These are phyloP conservation scores for Pleurotus djamor DNA, from an alignment of 768 basidiomycete genomes.

Conservation along the genomic window DNA sequence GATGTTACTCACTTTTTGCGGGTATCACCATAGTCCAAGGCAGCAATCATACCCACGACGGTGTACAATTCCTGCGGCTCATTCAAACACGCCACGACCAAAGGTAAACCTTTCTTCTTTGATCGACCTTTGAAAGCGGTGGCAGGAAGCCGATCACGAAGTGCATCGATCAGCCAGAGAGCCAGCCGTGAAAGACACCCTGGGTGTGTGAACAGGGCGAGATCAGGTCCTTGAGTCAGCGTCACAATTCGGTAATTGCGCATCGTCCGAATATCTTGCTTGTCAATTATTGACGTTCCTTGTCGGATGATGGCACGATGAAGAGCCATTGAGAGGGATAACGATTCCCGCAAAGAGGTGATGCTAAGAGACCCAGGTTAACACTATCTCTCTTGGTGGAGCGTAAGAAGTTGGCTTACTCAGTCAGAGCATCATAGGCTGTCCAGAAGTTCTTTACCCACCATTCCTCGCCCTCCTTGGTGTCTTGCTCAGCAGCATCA, in stretches of 20 bases:
- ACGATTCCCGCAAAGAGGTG: constrained; percentile 65
- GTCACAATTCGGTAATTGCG: constrained; percentile 88
- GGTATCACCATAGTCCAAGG: constrained; percentile 87
- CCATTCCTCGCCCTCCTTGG: constrained; percentile 58
- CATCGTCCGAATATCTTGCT: constrained; percentile 87
- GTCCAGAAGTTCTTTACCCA: constrained; percentile 95
- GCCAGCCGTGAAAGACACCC: constrained; percentile 88
- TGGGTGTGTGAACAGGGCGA: constrained; percentile 89
- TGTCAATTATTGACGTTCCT: constrained; percentile 96
- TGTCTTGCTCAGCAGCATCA: constrained; percentile 28
- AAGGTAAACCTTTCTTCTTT: constrained; percentile 75
- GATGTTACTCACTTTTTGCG: constrained; percentile 74
- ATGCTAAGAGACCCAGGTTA: constrained; percentile 45
- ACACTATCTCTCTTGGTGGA: background rate
- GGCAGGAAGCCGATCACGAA: constrained; percentile 72
- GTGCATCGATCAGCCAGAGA: constrained; percentile 91
- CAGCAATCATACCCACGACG: constrained; percentile 91
- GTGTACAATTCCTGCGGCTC: constrained; percentile 78
- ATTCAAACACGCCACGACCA: constrained; percentile 90
- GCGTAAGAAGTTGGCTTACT: constrained; percentile 58
- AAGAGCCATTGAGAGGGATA: constrained; percentile 85
- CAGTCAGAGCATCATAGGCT: constrained; percentile 86
- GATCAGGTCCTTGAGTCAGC: constrained; percentile 90
- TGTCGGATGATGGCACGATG: constrained; percentile 93
- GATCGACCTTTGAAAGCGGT: constrained; percentile 37